Percentiles rank a stretch among this genome's conserved stretches.
Evolutionary conservation across 2,329 filamentous ascomycete species (phyloP).

Genomic region (Fusarium pseudograminearum): DNA sequence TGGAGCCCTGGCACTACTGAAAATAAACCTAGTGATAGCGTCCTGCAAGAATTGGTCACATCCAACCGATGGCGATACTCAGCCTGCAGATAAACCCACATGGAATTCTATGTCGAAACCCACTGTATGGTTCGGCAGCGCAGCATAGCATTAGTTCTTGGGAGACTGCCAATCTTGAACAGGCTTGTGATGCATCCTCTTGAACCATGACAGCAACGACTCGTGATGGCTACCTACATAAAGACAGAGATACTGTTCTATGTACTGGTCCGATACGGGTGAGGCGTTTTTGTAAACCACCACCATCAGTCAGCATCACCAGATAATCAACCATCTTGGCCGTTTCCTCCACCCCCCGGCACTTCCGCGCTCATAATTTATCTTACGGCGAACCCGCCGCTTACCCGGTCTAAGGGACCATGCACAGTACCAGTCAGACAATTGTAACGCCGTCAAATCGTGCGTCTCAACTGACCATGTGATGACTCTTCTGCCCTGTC

Average conservation of each 20-base stretch:
- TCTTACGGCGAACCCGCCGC: constrained; percentile 10
- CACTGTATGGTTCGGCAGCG: constrained; percentile 37
- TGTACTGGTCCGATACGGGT: neutral
- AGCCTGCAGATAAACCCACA: constrained; percentile 37
- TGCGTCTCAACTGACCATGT: constrained; percentile 43
- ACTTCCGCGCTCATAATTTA: constrained; percentile 22
- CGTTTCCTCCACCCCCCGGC: constrained; percentile 27
- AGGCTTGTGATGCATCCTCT: constrained; percentile 34
- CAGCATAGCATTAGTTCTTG: constrained; percentile 30
- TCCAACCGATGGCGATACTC: constrained; percentile 37
- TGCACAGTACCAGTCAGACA: constrained; percentile 32
- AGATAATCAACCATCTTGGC: constrained; percentile 21
- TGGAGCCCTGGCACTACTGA: constrained; percentile 29
- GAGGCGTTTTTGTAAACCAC: constrained; percentile 27
- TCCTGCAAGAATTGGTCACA: constrained; percentile 29
- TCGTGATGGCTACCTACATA: neutral
- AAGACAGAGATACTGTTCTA: neutral
- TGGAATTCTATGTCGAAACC: constrained; percentile 36
- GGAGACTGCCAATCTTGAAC: constrained; percentile 22
- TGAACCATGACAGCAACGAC: constrained; percentile 23
- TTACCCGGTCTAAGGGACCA: constrained; percentile 22
- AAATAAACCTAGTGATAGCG: constrained; percentile 38
- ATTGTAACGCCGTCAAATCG: constrained; percentile 36
- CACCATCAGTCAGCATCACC: constrained; percentile 33
- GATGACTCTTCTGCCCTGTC: constrained; percentile 38